Percentiles rank a stretch among this genome's conserved stretches.
phyloP scores from a whole-genome alignment of 75 land plant species.

The Cryptomeria japonica region DNA sequence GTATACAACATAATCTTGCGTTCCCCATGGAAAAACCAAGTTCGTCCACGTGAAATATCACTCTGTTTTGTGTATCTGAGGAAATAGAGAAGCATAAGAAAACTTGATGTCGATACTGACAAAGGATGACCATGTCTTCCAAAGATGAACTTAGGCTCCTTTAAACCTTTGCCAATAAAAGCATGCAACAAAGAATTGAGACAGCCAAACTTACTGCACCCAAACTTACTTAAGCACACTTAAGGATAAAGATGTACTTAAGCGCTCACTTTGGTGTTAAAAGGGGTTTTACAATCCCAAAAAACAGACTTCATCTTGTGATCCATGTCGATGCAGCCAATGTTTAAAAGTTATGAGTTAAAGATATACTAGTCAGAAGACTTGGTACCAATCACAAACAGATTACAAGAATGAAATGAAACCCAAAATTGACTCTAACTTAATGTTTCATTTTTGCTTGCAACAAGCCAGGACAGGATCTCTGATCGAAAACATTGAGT shows the following conservation, averaged over 20 bases:
- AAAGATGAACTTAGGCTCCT: neutral
- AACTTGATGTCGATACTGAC: neutral
- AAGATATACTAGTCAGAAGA: neutral
- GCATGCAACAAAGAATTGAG: neutral
- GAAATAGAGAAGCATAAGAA: neutral
- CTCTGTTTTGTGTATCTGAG: constrained; percentile 77
- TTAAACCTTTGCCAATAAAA: neutral
- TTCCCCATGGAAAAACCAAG: constrained; percentile 81
- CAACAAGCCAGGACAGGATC: neutral
- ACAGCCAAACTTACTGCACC: too few relatives aligned
- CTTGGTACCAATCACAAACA: neutral
- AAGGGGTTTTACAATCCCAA: neutral
- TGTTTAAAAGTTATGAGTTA: neutral
- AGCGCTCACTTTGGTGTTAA: too few relatives aligned
- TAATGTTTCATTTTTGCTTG: constrained; percentile 1
- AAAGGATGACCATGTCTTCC: too few relatives aligned
- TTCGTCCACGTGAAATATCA: constrained; percentile 86
- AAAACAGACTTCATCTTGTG: neutral
- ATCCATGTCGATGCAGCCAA: neutral
- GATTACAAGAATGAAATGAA: neutral
- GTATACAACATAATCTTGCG: constrained; percentile 86
- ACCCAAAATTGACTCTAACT: neutral
- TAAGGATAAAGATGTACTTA: too few relatives aligned
- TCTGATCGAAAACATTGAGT: neutral
- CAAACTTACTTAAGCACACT: too few relatives aligned